Conservation (phyloP, 1,284 basidiomycete genomes). For the Pterulicium gracile region DNA sequence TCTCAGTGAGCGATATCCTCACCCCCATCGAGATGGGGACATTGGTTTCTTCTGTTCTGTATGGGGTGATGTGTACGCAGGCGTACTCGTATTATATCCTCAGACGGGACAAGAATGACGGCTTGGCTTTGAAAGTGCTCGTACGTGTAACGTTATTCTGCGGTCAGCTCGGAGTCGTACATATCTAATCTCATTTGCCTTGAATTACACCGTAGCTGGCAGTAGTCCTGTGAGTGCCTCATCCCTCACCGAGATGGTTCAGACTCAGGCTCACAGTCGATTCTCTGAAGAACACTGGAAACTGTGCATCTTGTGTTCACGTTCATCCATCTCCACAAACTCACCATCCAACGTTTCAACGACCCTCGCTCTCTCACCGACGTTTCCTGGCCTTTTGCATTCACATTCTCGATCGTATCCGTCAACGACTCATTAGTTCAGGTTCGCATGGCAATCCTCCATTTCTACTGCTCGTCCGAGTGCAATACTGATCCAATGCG, state of each 20-base stretch:
- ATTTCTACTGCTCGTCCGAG: too few species aligned
- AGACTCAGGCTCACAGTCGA: too few species aligned
- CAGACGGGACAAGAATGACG: neutral
- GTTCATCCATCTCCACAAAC: neutral
- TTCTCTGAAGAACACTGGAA: too few species aligned
- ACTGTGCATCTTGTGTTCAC: neutral
- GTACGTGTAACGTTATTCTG: neutral
- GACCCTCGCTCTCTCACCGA: neutral
- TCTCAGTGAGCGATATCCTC: neutral
- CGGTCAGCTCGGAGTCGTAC: too few species aligned
- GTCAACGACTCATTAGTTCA: neutral
- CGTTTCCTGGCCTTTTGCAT: neutral
- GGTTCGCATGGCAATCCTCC: too few species aligned
- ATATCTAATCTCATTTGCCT: neutral
- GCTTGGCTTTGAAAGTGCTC: neutral
- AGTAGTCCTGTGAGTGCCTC: neutral
- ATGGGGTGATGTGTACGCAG: slow-evolving; percentile 1
- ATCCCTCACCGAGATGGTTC: too few species aligned
- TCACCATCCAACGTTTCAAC: neutral
- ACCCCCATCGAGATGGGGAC: neutral
- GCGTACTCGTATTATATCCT: neutral
- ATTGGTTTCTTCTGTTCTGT: neutral
- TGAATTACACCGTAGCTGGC: neutral
- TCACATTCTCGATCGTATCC: neutral
- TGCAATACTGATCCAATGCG: too few species aligned